Percentiles rank a stretch among this genome's conserved stretches.
phyloP scores from a whole-genome alignment of 75 land plant species.

The Pinus taeda region DNA sequence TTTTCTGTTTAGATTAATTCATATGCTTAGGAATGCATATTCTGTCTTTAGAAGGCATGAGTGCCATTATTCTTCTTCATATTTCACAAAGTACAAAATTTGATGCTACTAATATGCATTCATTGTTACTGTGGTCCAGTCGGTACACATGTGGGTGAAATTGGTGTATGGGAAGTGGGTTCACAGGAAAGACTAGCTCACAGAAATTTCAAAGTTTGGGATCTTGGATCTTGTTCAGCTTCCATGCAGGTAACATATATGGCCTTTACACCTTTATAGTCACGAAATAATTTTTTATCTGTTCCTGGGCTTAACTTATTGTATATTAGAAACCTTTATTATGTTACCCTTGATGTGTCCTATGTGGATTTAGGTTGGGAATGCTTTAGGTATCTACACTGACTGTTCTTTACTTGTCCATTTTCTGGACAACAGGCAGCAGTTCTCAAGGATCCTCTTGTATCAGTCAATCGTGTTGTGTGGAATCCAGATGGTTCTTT shows the following conservation, averaged over 20 bases:
- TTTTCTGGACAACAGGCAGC: slow-evolving; percentile 45
- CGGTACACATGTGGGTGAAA: slow-evolving; percentile 88
- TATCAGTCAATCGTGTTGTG: slow-evolving; percentile 64
- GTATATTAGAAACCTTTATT: neutral
- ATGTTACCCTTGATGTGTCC: neutral
- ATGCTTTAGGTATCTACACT: neutral
- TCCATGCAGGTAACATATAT: slow-evolving; percentile 51
- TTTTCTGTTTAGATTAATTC: neutral
- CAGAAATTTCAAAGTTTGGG: slow-evolving; percentile 84
- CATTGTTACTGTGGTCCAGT: slow-evolving; percentile 28
- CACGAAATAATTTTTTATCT: neutral
- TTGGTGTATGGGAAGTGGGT: slow-evolving; percentile 79
- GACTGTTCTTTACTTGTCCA: neutral
- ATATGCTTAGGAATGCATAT: neutral
- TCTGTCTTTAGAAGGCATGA: neutral
- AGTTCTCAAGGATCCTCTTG: slow-evolving; percentile 65
- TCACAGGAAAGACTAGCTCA: slow-evolving; percentile 50
- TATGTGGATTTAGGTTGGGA: neutral
- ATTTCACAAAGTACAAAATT: neutral
- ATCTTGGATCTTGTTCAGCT: slow-evolving; percentile 52
- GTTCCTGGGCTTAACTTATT: neutral
- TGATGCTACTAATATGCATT: neutral
- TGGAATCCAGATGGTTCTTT: slow-evolving; percentile 90
- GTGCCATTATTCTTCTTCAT: neutral
- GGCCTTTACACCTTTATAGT: neutral